Evolutionary conservation across 768 basidiomycete genomes (phyloP), one percentile per base, ranked within the genome.

Genomic region (Hygrocybe punicea): DNA sequence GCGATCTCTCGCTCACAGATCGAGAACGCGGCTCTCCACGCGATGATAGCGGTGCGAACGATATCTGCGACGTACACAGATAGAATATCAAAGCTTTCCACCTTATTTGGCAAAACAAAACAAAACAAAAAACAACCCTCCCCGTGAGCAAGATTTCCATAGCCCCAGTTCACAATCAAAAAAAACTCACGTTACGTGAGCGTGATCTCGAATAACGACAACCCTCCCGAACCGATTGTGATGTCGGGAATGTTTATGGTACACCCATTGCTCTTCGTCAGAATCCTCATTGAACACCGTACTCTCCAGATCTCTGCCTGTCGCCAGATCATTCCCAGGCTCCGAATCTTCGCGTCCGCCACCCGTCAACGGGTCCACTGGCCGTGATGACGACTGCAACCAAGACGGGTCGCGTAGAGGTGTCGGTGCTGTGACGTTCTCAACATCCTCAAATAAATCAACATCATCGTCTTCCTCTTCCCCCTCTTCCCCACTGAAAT

Each of bases 1-100:
- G 40, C 4, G 34, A 33, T 46, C 51, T 8, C 33, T 59, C 21
- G 24, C 25, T 44, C 19, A 13, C 7, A 23, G 45, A 39, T 2
- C 53, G 58, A 24, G 53, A 13, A 17, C 53, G 58, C 2, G 56
- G 23, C 8, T 19, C 11, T 7, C 29, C 35, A 11, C 21, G 45
- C 9, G 46, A 34, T 4, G 35, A 19, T 4, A 59, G 37, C 4
- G 58, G 58, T 11, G 54, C 53, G 34, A 59, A 59, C 5, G 17
- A 19, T 13, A 59, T 56, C 19, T 59, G 35, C 4, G 45, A 48
- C 10, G 58, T 59, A 16, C 25, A 55, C n/a, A 59, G 39, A 51
- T 59, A 59, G 40, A 55, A 59, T 34, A 59, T 50, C n/a, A 59
- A n/a, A 4, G 58, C 53, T 46, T 39, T 55, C 58, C 58, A 59